Conservation (phyloP, 2,329 filamentous ascomycete species). For the Fusarium sp. region DNA sequence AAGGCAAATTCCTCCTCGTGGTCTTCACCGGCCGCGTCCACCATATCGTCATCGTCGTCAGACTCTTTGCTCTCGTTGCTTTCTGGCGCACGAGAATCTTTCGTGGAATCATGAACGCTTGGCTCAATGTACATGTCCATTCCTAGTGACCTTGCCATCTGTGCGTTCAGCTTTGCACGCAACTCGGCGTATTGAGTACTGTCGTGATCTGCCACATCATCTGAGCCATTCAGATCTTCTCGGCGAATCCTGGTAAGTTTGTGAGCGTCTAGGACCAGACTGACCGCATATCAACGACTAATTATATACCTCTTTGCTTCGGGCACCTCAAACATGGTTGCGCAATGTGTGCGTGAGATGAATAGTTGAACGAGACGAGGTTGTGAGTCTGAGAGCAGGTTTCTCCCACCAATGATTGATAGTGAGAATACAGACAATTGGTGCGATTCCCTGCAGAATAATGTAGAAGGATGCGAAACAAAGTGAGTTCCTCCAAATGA, state of each 20-base stretch:
- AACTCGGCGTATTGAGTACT: slow-evolving; percentile 55
- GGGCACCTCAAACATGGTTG: slow-evolving; percentile 50
- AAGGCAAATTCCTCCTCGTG: slow-evolving; percentile 65
- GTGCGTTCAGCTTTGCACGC: slow-evolving; percentile 61
- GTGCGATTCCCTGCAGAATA: background rate
- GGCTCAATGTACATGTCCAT: slow-evolving; percentile 49
- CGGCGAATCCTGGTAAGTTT: slow-evolving; percentile 63
- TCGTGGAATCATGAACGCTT: background rate
- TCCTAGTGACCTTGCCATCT: slow-evolving; percentile 62
- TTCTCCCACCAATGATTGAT: background rate
- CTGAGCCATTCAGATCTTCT: slow-evolving; percentile 63
- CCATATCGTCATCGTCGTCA: slow-evolving; percentile 19
- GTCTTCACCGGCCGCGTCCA: slow-evolving; percentile 35
- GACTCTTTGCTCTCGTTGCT: slow-evolving; percentile 11
- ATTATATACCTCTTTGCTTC: slow-evolving; percentile 51
- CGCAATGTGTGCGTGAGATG: background rate
- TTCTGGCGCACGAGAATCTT: slow-evolving; percentile 7
- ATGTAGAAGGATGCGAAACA: background rate
- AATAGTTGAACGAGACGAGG: slow-evolving; percentile 8
- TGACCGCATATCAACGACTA: background rate
- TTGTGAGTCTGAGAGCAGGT: slow-evolving; percentile 18
- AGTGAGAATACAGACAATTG: slow-evolving; percentile 3
- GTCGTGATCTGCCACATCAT: slow-evolving; percentile 44
- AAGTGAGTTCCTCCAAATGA: slow-evolving; percentile 23
- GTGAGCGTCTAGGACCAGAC: slow-evolving; percentile 17